A percentile compares a stretch with the other conserved stretches of the same genome.
Evolutionary conservation across 2,329 filamentous ascomycete species (phyloP).

Genomic region (Nemania sp.): DNA sequence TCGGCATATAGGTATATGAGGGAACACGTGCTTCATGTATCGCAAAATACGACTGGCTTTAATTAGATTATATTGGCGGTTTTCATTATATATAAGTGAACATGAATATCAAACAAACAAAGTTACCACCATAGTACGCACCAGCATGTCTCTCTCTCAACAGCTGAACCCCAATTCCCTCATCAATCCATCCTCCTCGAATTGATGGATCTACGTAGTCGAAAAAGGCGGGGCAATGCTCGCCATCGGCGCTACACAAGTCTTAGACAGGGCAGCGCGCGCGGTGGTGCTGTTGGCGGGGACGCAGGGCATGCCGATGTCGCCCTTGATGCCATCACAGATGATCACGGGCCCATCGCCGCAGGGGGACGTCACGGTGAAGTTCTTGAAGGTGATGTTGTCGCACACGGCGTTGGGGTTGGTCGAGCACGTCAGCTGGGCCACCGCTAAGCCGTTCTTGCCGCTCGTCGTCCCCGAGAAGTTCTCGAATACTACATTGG

Average conservation of each 20-base stretch:
- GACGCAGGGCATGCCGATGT: slow-evolving; percentile 42
- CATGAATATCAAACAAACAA: no score
- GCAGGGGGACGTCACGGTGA: slow-evolving; percentile 56
- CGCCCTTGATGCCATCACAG: slow-evolving; percentile 52
- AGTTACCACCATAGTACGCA: no score
- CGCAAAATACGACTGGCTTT: no score
- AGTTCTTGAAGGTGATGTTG: slow-evolving; percentile 57
- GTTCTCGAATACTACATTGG: slow-evolving; percentile 61
- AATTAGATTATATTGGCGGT: no score
- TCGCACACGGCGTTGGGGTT: slow-evolving; percentile 56
- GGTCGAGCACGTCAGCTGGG: slow-evolving; percentile 57
- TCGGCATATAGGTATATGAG: no score
- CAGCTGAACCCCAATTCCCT: no score
- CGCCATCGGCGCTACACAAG: slow-evolving; percentile 39
- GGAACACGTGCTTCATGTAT: no score
- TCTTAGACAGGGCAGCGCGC: slow-evolving; percentile 38
- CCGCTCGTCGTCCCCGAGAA: slow-evolving; percentile 60
- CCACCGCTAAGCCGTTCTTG: slow-evolving; percentile 57
- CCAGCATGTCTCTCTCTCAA: no score
- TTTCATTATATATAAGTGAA: no score
- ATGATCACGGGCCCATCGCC: slow-evolving; percentile 49
- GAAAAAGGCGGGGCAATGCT: slow-evolving; percentile 22
- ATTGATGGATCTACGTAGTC: no score
- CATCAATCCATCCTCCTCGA: no score
- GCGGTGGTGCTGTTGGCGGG: slow-evolving; percentile 41